phyloP scores from a whole-genome alignment of 139 green algal species.

The Penium margaritaceum region DNA sequence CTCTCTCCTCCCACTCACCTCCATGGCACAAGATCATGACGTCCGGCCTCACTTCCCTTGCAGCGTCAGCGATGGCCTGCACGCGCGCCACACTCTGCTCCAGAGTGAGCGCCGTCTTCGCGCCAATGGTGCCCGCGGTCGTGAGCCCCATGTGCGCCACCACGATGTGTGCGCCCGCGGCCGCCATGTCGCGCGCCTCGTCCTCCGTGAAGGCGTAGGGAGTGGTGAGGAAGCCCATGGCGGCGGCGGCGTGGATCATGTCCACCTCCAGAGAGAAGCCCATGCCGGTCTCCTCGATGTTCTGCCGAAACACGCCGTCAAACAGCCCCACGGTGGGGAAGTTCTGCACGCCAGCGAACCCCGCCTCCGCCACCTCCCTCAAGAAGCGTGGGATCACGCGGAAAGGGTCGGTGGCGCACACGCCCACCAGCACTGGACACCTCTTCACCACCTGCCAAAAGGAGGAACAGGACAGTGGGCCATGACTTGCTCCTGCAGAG shows the following conservation, averaged over 20 bases:
- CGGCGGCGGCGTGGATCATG: not conserved
- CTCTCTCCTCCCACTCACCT: too few relatives aligned
- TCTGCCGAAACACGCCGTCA: not conserved
- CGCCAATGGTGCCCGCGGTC: not conserved
- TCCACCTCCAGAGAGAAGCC: not conserved
- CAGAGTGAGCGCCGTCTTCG: not conserved
- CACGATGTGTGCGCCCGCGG: not conserved
- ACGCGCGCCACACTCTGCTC: not conserved
- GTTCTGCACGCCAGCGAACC: slow-evolving; percentile 14
- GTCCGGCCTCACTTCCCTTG: not conserved
- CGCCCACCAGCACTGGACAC: not conserved
- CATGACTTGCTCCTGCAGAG: not conserved
- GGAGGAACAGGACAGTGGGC: not conserved
- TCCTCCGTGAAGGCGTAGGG: slow-evolving; percentile 8
- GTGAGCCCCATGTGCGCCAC: slow-evolving; percentile 13
- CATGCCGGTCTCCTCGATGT: slow-evolving; percentile 16
- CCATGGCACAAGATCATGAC: slow-evolving; percentile 3
- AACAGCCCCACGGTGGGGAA: slow-evolving; percentile 12
- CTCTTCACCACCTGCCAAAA: slow-evolving; percentile 4
- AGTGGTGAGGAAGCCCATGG: slow-evolving; percentile 8
- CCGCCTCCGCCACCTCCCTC: not conserved
- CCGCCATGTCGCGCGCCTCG: slow-evolving; percentile 2
- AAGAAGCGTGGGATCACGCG: not conserved
- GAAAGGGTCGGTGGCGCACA: slow-evolving; percentile 11
- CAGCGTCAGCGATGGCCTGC: slow-evolving; percentile 1